These are phyloP conservation scores for Puccinia novopanici DNA, from an alignment of 1,284 basidiomycete genomes.

Conservation along the genomic window DNA sequence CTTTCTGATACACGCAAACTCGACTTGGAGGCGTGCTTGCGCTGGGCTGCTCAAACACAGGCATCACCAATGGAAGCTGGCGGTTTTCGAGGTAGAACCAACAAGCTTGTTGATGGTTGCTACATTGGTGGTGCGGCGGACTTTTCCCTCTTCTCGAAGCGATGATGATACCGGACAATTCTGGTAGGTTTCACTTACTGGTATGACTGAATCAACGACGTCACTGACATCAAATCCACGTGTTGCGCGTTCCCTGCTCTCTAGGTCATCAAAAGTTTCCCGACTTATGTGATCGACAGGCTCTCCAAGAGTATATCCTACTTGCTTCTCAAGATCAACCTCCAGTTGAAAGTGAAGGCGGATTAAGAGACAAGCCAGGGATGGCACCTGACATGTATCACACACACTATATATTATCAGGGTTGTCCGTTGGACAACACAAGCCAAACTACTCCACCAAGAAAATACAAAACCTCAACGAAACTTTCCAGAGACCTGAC, in stretches of 20 bases:
- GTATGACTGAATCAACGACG: neutral
- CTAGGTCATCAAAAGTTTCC: neutral
- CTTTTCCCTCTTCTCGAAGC: conserved; percentile 76
- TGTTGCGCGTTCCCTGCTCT: neutral
- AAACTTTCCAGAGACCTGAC: neutral
- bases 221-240: neutral
- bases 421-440: conserved; percentile 83
- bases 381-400: conserved; percentile 77
- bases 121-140: conserved; percentile 99
- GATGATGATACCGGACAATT: conserved; percentile 62
- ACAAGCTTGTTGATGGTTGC: conserved; percentile 98
- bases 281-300: conserved; percentile 56
- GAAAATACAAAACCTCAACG: neutral
- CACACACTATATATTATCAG: conserved; percentile 83
- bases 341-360: conserved; percentile 9
- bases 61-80: conserved; percentile 79
- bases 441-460: conserved; percentile 7
- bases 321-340: conserved; percentile 56
- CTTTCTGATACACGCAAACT: conserved; percentile 31
- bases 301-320: conserved; percentile 58
- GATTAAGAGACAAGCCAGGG: conserved; percentile 35
- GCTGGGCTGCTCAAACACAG: conserved; percentile 65
- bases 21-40: neutral
- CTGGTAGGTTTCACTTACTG: neutral
- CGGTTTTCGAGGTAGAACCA: conserved; percentile 89